phyloP scores from a whole-genome alignment of 805 yeast genomes.

The Maudiozyma pseudohumilis region DNA sequence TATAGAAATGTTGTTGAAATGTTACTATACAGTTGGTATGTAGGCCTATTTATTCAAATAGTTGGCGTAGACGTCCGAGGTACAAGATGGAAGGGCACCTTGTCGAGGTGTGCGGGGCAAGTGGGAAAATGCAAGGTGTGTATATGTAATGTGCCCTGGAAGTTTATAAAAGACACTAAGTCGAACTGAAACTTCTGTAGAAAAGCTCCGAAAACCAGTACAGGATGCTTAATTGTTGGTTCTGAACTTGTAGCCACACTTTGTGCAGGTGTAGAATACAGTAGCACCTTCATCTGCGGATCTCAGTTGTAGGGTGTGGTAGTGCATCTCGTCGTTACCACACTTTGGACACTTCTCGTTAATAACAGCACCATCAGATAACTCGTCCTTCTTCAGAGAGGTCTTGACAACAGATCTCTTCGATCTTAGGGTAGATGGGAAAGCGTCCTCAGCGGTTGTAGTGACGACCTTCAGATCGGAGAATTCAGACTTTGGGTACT shows the following conservation, averaged over 20 bases:
- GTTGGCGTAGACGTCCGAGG: no score
- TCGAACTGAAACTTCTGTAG: no score
- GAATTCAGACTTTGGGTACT: conserved; percentile 37
- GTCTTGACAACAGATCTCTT: conserved; percentile 90
- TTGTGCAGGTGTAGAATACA: conserved; percentile 91
- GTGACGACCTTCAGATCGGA: conserved; percentile 80
- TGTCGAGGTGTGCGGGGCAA: no score
- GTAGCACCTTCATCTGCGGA: conserved; percentile 99
- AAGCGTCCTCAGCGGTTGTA: conserved; percentile 81
- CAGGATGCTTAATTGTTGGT: conserved; percentile 73
- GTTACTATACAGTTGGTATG: no score
- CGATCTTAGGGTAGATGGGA: conserved; percentile 74
- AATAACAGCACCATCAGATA: conserved; percentile 92
- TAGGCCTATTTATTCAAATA: no score
- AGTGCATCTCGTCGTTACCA: conserved; percentile 96
- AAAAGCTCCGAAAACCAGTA: no score
- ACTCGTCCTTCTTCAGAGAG: conserved; percentile 58
- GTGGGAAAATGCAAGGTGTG: no score
- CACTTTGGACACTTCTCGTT: conserved; percentile 98
- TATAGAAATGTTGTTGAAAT: no score
- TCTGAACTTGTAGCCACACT: conserved; percentile 87
- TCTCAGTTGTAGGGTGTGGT: conserved; percentile 91
- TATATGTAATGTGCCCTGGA: no score
- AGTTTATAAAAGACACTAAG: no score
- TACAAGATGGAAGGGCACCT: no score